These are phyloP conservation scores for Ceratocystis huliohia DNA, from an alignment of 2,329 filamentous ascomycete genomes.

Conservation along the genomic window DNA sequence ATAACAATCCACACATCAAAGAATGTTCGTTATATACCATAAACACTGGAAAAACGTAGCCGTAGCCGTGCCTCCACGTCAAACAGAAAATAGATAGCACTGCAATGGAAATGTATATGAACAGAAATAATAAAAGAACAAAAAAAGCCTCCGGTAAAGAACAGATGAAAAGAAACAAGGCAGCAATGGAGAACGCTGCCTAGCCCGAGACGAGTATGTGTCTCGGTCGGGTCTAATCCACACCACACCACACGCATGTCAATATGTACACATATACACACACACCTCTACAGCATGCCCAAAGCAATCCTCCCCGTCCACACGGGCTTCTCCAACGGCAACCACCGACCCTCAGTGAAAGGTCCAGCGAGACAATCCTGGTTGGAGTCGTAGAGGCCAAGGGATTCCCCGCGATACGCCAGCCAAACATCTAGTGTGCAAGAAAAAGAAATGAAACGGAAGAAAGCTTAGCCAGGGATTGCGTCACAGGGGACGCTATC, in stretches of 20 bases:
- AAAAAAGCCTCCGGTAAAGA: constrained; percentile 11
- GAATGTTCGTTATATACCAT: background rate
- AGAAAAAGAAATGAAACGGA: no score
- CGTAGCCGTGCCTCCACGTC: background rate
- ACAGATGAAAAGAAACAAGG: no score
- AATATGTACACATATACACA: background rate
- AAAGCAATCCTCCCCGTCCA: no score
- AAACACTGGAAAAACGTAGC: background rate
- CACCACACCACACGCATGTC: background rate
- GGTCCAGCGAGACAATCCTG: no score
- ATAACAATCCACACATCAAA: background rate
- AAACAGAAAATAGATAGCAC: constrained; percentile 1
- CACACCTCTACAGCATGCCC: background rate
- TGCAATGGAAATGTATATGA: constrained; percentile 16
- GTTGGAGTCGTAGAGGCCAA: no score
- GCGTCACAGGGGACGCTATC: no score
- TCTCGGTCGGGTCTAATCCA: background rate
- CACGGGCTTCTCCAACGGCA: no score
- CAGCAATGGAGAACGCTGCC: no score
- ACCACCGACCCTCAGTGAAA: no score
- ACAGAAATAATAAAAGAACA: constrained; percentile 4
- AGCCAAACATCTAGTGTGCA: no score
- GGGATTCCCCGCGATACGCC: no score
- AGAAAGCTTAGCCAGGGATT: no score
- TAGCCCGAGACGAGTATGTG: background rate